Percentiles rank a stretch among this genome's conserved stretches.
phyloP scores from a whole-genome alignment of 225 moss, liverwort and hornwort genomes.

The Polytrichum commune region DNA sequence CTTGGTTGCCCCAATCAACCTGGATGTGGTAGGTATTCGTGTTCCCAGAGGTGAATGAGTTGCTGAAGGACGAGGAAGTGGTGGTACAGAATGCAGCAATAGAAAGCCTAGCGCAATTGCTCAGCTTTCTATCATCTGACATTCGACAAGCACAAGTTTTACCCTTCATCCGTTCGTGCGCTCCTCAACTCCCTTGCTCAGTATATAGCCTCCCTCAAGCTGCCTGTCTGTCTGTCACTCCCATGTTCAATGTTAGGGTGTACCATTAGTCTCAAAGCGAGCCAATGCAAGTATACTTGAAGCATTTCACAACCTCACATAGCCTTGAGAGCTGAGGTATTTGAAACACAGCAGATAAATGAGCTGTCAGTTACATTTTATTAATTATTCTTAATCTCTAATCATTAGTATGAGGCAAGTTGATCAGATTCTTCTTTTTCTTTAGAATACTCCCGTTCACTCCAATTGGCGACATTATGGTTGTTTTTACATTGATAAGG shows the following conservation, averaged over 20 bases:
- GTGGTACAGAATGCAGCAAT: constrained; percentile 86
- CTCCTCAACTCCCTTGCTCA: constrained; percentile 84
- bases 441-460: too few relatives aligned
- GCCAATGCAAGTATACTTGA: too few relatives aligned
- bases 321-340: too few relatives aligned
- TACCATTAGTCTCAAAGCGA: not conserved
- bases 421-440: too few relatives aligned
- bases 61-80: constrained; percentile 90
- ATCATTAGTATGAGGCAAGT: too few relatives aligned
- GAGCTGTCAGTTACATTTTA: too few relatives aligned
- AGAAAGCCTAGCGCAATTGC: constrained; percentile 67
- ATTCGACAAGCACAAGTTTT: constrained; percentile 75
- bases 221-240: constrained; percentile 5
- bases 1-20: too few relatives aligned
- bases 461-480: too few relatives aligned
- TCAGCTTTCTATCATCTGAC: constrained; percentile 75
- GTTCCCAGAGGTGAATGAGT: constrained; percentile 89
- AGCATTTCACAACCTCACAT: too few relatives aligned
- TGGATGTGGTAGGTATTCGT: constrained; percentile 57
- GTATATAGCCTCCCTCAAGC: constrained; percentile 55
- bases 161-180: constrained; percentile 95
- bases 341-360: too few relatives aligned
- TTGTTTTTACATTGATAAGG: too few relatives aligned
- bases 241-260: not conserved
- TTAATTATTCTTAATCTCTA: too few relatives aligned